These are phyloP conservation scores for Porodaedalea pini DNA, from an alignment of 1,284 basidiomycete species.

Conservation along the genomic window DNA sequence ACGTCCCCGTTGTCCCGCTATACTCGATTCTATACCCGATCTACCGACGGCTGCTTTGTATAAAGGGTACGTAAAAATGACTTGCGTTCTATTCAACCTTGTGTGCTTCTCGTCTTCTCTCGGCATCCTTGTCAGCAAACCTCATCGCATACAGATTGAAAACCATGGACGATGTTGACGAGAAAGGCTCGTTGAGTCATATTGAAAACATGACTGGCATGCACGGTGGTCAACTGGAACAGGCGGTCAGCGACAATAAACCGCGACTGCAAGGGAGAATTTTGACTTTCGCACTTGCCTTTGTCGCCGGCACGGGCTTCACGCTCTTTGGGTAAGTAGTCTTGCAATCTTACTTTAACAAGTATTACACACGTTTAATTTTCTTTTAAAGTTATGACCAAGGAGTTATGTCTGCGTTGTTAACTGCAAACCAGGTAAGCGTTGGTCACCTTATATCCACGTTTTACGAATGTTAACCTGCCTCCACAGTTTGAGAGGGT, in stretches of 20 bases:
- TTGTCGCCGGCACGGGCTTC: constrained; percentile 53
- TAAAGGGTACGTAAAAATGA: too few species aligned
- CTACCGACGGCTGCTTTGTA: too few species aligned
- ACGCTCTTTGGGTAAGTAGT: constrained; percentile 51
- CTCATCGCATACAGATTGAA: background rate
- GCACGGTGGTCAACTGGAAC: background rate
- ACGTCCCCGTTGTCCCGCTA: too few species aligned
- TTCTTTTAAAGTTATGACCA: constrained; percentile 49
- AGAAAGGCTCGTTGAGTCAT: constrained; percentile 2
- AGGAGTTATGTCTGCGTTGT: constrained; percentile 60
- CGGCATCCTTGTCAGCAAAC: background rate
- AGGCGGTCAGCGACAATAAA: constrained; percentile 21
- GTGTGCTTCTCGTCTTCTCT: too few species aligned
- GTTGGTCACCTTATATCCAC: background rate
- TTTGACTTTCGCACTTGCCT: constrained; percentile 44
- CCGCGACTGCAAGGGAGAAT: constrained; percentile 39
- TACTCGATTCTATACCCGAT: too few species aligned
- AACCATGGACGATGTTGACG: background rate
- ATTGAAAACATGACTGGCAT: constrained; percentile 15
- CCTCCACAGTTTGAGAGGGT: constrained; percentile 39
- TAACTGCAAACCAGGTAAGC: constrained; percentile 43
- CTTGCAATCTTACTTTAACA: background rate
- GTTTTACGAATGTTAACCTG: background rate
- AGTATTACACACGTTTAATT: too few species aligned
- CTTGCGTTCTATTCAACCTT: too few species aligned